Evolutionary conservation across 2,329 filamentous ascomycete species (phyloP).

Genomic region (Verticillium klebahnii): DNA sequence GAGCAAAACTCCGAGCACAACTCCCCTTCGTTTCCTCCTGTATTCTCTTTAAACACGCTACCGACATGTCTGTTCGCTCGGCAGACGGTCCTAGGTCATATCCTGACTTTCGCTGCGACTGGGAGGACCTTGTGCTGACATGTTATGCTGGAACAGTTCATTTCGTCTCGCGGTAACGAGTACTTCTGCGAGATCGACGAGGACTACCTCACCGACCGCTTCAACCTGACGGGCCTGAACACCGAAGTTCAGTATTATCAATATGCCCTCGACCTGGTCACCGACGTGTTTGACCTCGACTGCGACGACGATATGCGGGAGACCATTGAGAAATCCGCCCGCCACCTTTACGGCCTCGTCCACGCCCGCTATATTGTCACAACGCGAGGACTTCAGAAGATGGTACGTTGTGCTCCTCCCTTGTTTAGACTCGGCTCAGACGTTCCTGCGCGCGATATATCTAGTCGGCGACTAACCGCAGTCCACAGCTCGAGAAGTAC

Average conservation of each 20-base stretch:
- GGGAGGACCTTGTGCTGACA: background rate
- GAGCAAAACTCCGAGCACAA: background rate
- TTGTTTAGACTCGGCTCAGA: constrained; percentile 1
- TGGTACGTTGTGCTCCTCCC: constrained; percentile 57
- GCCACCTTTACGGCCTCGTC: constrained; percentile 92
- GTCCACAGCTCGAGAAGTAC: constrained; percentile 84
- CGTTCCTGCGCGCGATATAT: background rate
- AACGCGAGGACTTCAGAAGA: constrained; percentile 87
- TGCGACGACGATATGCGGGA: constrained; percentile 98
- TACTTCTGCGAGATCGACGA: constrained; percentile 99
- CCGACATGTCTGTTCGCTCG: background rate
- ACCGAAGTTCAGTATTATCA: constrained; percentile 98
- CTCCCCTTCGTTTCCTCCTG: background rate
- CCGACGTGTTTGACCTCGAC: constrained; percentile 96
- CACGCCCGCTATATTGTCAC: constrained; percentile 97
- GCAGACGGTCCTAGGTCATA: background rate
- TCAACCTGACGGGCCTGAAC: constrained; percentile 96
- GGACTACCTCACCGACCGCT: constrained; percentile 95
- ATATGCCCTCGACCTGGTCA: constrained; percentile 95
- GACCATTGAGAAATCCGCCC: constrained; percentile 93
- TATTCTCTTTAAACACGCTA: background rate
- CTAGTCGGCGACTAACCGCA: background rate
- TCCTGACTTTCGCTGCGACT: background rate
- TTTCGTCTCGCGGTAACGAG: constrained; percentile 94
- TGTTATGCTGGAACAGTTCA: constrained; percentile 61